phyloP scores from a whole-genome alignment of 2,329 filamentous ascomycete genomes.

The Venturiaceae sp. region DNA sequence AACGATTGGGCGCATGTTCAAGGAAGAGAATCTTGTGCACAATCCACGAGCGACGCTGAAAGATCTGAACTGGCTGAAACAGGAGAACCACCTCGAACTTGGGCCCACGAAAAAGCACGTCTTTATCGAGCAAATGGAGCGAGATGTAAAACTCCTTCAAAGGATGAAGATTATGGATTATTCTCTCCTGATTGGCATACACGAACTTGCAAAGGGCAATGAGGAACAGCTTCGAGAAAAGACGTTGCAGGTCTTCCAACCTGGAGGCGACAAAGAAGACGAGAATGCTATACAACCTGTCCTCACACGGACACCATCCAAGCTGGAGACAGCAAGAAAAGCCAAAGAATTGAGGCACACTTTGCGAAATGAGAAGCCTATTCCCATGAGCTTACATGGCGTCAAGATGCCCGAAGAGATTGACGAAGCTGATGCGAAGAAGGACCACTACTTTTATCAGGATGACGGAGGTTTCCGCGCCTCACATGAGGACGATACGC shows the following conservation, averaged over 20 bases:
- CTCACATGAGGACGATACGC: conserved; percentile 78
- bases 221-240: conserved; percentile 87
- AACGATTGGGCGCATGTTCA: conserved; percentile 85
- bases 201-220: conserved; percentile 83
- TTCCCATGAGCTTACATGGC: conserved; percentile 78
- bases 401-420: conserved; percentile 88
- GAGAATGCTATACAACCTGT: conserved; percentile 48
- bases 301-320: conserved; percentile 83
- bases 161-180: conserved; percentile 97
- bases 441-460: conserved; percentile 77
- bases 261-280: conserved; percentile 54
- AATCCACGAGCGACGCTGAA: conserved; percentile 93
- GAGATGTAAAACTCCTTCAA: conserved; percentile 79
- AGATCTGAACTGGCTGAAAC: conserved; percentile 90
- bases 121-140: conserved; percentile 81
- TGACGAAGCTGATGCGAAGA: conserved; percentile 54
- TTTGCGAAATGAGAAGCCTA: conserved; percentile 83
- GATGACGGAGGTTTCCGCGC: conserved; percentile 91
- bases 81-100: conserved; percentile 77
- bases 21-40: conserved; percentile 73
- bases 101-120: conserved; percentile 79
- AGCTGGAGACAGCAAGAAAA: conserved; percentile 83
- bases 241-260: conserved; percentile 89
- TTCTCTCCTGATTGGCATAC: conserved; percentile 86
- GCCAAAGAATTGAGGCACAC: conserved; percentile 84